Evolutionary conservation across 371 early-diverging fungal species (phyloP).

Genomic region (Aphelidium insulamus): DNA sequence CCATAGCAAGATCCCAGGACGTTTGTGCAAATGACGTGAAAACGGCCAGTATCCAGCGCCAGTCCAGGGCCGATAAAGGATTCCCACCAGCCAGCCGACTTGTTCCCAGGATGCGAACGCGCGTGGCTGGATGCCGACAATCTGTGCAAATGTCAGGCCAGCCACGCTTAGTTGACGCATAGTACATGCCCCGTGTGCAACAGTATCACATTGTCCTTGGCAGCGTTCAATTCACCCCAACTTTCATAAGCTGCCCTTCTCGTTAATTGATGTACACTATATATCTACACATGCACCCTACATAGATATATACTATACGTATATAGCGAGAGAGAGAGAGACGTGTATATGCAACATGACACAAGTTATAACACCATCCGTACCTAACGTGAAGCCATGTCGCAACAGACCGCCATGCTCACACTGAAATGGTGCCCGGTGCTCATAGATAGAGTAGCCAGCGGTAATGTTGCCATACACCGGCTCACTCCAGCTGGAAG

Average conservation of each 20-base stretch:
- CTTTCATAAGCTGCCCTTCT: slow-evolving; percentile 79
- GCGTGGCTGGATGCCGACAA: slow-evolving; percentile 65
- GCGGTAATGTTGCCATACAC: slow-evolving; percentile 8
- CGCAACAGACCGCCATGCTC: slow-evolving; percentile 69
- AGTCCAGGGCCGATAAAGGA: slow-evolving; percentile 72
- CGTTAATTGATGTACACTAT: no score
- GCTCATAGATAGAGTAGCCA: slow-evolving; percentile 45
- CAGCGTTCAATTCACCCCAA: slow-evolving; percentile 51
- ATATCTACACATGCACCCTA: no score
- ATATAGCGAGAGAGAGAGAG: no score
- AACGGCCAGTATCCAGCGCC: slow-evolving; percentile 60
- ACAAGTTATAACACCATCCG: no score
- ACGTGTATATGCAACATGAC: no score
- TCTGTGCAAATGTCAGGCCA: no score
- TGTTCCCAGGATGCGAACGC: slow-evolving; percentile 46
- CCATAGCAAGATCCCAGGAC: slow-evolving; percentile 74
- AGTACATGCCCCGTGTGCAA: slow-evolving; percentile 72
- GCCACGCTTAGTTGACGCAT: no score
- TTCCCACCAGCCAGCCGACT: slow-evolving; percentile 90
- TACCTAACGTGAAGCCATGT: slow-evolving; percentile 34
- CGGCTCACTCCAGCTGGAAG: no score
- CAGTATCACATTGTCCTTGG: slow-evolving; percentile 45
- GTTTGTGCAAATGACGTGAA: slow-evolving; percentile 69
- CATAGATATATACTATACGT: no score
- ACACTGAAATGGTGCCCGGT: slow-evolving; percentile 38